phyloP scores from a whole-genome alignment of 139 green algal species.

The Helicosporidium sp. region DNA sequence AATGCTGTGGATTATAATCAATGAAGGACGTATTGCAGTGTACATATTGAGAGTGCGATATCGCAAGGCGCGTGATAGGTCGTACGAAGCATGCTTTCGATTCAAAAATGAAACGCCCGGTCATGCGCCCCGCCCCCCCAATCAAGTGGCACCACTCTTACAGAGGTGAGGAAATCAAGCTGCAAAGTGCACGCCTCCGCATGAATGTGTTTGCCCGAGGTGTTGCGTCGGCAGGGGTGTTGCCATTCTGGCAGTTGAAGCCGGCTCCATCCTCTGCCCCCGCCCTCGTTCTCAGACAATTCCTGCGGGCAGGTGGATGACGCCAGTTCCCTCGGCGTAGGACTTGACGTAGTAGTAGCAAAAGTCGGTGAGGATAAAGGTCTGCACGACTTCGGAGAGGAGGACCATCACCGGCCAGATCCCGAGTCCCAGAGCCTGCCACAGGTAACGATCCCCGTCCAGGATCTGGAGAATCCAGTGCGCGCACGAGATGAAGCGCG shows the following conservation, averaged over 20 bases:
- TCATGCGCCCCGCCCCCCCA: background rate
- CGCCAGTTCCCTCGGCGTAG: conserved; percentile 61
- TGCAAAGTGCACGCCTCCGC: no score
- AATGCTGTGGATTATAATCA: background rate
- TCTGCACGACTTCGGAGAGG: conserved; percentile 89
- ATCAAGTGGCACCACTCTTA: background rate
- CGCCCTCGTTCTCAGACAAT: conserved; percentile 38
- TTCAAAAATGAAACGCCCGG: background rate
- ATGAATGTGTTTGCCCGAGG: no score
- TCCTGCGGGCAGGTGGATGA: conserved; percentile 70
- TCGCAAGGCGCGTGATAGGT: no score
- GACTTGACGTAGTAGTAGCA: conserved; percentile 96
- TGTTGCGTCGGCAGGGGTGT: no score
- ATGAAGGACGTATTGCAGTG: background rate
- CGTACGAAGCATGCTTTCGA: no score
- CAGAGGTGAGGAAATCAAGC: no score
- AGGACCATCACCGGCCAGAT: conserved; percentile 94
- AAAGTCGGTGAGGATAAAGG: conserved; percentile 95
- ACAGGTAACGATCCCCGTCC: conserved; percentile 71
- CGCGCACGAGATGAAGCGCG: conserved; percentile 86
- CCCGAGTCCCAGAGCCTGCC: conserved; percentile 64
- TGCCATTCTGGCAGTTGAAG: background rate
- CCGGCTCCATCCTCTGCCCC: background rate
- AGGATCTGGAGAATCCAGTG: conserved; percentile 95
- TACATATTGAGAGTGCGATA: no score